Evolutionary conservation across 2,329 filamentous ascomycete species (phyloP), one percentile per base, ranked within the genome.

Genomic region (Aspergillus intermedius): DNA sequence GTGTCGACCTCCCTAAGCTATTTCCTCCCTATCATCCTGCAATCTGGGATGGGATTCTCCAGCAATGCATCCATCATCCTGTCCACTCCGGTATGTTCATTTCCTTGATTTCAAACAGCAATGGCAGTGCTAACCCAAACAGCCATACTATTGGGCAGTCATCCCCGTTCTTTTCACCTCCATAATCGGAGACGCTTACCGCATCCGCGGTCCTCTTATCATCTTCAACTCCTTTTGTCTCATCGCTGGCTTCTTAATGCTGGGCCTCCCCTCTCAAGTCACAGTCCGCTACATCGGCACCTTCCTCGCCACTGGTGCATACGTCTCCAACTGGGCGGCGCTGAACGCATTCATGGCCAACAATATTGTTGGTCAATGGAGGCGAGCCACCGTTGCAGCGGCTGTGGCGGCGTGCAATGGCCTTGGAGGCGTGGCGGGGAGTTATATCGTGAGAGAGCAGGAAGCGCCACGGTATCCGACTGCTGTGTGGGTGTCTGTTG

Each of bases 281-380:
- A 72, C 79, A 0, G 80, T 82, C 3, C 77, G 83, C 43, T 86
- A 86, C 53, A 69, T 83, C 25, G 83, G 83, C 7, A 81, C 80
- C 0, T 85, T 78, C 62, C 73, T 87, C 2, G 81, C 82, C 0
- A 86, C 83, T 0, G 83, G 83, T 0, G 82, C 83, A 1, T 86
- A 86, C 54, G 76, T 86, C 3, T 80, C 78, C 3, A 87, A 87
- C 54, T 86, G 83, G 82, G 82, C 83, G 0, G 83, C 81, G 0
- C 68, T 86, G 53, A 82, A 79, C 46, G 76, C 80, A 0, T 84
- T 82, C 54, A 77, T 81, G 59, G 76, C 78, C 13, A 84, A 83
- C 61, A 86, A 83, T 53, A 74, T 84, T 39, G 73, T 76, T 0
- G 79, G 80, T 0, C 81, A 84, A 57, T 85, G 81, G 81, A 84